Conservation (phyloP, 2,329 filamentous ascomycete genomes). For the Aspergillus puulaauensis region DNA sequence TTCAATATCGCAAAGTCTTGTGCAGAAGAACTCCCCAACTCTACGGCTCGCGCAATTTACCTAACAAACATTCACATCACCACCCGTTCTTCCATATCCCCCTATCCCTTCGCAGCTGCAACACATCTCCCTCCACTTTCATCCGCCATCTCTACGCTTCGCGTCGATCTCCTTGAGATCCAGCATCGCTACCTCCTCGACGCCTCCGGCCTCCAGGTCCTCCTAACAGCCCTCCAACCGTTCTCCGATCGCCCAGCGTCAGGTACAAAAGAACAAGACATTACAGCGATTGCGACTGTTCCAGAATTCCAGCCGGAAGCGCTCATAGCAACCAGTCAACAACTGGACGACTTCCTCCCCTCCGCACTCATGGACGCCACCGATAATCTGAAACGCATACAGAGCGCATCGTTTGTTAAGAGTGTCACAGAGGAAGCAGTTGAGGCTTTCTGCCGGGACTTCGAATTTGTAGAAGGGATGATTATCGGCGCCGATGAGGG, state of each 20-base stretch:
- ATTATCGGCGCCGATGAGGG: slow-evolving; percentile 60
- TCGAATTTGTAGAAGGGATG: slow-evolving; percentile 67
- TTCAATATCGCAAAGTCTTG: slow-evolving; percentile 63
- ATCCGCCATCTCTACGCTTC: slow-evolving; percentile 49
- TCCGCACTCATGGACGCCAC: slow-evolving; percentile 90
- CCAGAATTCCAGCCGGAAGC: slow-evolving; percentile 59
- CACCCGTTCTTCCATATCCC: slow-evolving; percentile 37
- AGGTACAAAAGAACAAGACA: slow-evolving; percentile 31
- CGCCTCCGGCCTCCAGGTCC: slow-evolving; percentile 68
- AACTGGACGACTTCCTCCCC: slow-evolving; percentile 85
- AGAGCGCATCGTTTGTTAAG: slow-evolving; percentile 69
- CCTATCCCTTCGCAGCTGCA: slow-evolving; percentile 61
- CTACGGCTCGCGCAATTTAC: slow-evolving; percentile 50
- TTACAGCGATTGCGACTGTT: slow-evolving; percentile 56
- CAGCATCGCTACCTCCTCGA: slow-evolving; percentile 73
- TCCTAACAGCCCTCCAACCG: slow-evolving; percentile 59
- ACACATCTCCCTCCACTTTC: slow-evolving; percentile 58
- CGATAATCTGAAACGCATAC: slow-evolving; percentile 73
- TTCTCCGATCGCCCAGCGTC: slow-evolving; percentile 31
- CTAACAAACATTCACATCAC: slow-evolving; percentile 48
- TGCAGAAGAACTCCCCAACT: slow-evolving; percentile 38
- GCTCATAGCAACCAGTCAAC: slow-evolving; percentile 69
- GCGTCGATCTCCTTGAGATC: slow-evolving; percentile 59
- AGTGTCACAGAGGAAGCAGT: slow-evolving; percentile 80
- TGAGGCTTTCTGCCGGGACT: slow-evolving; percentile 79